These are phyloP conservation scores for Linnemannia zychae DNA, from an alignment of 192 early-diverging fungal species.

Conservation along the genomic window DNA sequence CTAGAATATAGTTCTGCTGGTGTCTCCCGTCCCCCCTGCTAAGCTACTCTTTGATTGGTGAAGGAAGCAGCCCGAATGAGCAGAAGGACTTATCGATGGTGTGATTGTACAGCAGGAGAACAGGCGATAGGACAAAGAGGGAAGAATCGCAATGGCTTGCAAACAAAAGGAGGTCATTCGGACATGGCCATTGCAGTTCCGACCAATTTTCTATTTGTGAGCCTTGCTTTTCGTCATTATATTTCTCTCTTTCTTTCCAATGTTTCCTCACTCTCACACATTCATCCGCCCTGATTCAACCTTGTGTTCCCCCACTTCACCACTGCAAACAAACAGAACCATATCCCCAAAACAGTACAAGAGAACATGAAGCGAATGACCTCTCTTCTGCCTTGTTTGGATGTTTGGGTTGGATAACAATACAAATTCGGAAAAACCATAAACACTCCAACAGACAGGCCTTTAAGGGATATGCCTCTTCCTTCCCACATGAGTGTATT, in stretches of 20 bases:
- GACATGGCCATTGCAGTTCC: not conserved
- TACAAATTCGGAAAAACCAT: not conserved
- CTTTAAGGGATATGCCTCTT: not conserved
- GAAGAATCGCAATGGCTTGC: not conserved
- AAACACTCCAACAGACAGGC: not conserved
- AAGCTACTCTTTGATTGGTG: not conserved
- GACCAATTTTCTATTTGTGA: not conserved
- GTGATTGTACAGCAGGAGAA: not conserved
- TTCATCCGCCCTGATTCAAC: not conserved
- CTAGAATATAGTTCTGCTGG: not conserved
- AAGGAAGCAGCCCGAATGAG: not conserved
- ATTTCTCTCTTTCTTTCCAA: not conserved
- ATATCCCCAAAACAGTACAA: not conserved
- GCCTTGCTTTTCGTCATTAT: not conserved
- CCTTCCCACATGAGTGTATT: not conserved
- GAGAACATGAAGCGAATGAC: not conserved
- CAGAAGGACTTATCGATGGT: not conserved
- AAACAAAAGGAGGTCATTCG: not conserved
- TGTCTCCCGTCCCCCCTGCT: not conserved
- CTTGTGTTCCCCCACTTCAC: not conserved
- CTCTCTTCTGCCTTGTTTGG: not conserved
- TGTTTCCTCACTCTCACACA: not conserved
- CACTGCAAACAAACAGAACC: not conserved
- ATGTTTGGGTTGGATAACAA: not conserved
- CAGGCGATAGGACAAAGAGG: no score